Evolutionary conservation across 1,284 basidiomycete genomes (phyloP).

Genomic region (Boletus sp.): DNA sequence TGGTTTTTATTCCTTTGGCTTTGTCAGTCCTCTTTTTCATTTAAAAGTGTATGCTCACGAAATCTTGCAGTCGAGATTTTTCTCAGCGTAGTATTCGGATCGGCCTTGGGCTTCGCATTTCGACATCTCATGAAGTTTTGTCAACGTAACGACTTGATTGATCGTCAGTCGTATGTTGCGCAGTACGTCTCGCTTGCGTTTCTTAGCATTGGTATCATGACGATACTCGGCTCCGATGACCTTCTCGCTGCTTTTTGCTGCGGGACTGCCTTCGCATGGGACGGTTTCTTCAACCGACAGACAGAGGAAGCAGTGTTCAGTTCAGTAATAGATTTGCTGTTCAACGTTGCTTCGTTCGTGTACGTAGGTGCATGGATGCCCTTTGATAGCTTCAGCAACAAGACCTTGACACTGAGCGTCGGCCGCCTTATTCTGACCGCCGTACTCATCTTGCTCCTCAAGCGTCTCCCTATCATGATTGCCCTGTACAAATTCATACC

Average conservation of each 20-base stretch:
- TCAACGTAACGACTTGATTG: constrained; percentile 85
- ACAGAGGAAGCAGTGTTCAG: constrained; percentile 95
- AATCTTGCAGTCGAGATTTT: constrained; percentile 68
- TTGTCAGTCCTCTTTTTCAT: constrained; percentile 46
- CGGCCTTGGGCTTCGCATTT: constrained; percentile 76
- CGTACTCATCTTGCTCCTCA: constrained; percentile 72
- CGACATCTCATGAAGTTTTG: constrained; percentile 96
- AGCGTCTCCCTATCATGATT: constrained; percentile 81
- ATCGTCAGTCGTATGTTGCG: constrained; percentile 86
- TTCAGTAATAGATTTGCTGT: constrained; percentile 90
- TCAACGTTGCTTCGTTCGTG: constrained; percentile 88
- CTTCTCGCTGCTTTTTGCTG: constrained; percentile 92
- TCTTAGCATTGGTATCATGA: constrained; percentile 80
- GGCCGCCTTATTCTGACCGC: constrained; percentile 84
- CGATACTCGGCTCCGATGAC: constrained; percentile 90
- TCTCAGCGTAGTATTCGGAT: constrained; percentile 78
- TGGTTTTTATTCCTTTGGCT: constrained; percentile 87
- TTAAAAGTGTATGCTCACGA: constrained; percentile 5
- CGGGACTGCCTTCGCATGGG: constrained; percentile 97
- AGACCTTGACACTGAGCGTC: constrained; percentile 64
- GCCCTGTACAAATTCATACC: constrained; percentile 87
- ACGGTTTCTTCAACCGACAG: constrained; percentile 95
- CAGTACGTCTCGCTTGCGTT: constrained; percentile 77
- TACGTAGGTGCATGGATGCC: constrained; percentile 96
- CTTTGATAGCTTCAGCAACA: constrained; percentile 70